phyloP scores from a whole-genome alignment of 352 stramenopile genomes.

The Bremia lactucae region DNA sequence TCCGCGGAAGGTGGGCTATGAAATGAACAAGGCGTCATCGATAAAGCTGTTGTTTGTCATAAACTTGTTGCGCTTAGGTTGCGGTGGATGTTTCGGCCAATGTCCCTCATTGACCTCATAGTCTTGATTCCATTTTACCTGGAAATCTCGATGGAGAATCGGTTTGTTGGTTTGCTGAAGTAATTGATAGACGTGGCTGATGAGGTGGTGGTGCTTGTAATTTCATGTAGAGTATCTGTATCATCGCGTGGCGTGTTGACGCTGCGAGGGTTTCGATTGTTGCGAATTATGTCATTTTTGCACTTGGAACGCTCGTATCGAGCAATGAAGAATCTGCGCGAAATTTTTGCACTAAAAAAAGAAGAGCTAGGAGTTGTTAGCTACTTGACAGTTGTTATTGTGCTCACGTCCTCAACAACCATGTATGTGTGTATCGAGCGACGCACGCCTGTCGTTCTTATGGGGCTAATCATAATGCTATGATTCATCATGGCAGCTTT shows the following conservation, averaged over 20 bases:
- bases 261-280: constrained; percentile 51
- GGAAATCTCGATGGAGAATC: constrained; percentile 55
- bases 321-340: constrained; percentile 64
- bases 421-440: constrained; percentile 55
- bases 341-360: constrained; percentile 64
- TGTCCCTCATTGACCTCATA: constrained; percentile 72
- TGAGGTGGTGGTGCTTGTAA: background rate
- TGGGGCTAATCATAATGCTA: background rate
- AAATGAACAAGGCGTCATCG: background rate
- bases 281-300: constrained; percentile 75
- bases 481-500: constrained; percentile 28
- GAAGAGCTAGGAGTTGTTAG: constrained; percentile 70
- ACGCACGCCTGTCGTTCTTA: background rate
- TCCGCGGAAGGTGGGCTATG: constrained; percentile 37
- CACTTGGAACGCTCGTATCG: constrained; percentile 70
- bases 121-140: constrained; percentile 74
- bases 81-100: constrained; percentile 67
- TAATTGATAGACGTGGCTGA: background rate
- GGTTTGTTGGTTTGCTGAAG: constrained; percentile 23
- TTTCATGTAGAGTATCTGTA: constrained; percentile 19
- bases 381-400: constrained; percentile 68
- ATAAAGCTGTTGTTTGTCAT: background rate
- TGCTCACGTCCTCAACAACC: constrained; percentile 74
- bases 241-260: constrained; percentile 50
- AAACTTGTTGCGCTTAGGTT: constrained; percentile 22